phyloP scores from a whole-genome alignment of 2,329 filamentous ascomycete species.

The Beauveria sp. region DNA sequence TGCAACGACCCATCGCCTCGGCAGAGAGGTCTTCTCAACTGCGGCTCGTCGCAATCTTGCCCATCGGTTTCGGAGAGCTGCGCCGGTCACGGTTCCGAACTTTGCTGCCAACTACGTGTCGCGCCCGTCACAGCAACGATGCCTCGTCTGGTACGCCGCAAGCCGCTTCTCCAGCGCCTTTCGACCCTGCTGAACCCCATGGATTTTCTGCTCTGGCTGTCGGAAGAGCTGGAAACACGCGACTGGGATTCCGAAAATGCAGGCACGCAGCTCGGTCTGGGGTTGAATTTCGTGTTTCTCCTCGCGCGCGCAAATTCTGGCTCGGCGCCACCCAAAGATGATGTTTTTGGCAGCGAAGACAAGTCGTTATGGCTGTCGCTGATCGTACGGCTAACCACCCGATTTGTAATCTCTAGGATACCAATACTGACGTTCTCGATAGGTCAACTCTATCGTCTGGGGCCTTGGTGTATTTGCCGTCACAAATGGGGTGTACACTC shows the following conservation, averaged over 20 bases:
- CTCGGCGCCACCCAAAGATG: slow-evolving; percentile 51
- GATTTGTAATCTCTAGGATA: not conserved
- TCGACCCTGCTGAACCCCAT: slow-evolving; percentile 74
- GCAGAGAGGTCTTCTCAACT: not conserved
- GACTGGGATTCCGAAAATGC: slow-evolving; percentile 82
- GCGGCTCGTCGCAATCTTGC: not conserved
- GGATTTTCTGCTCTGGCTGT: slow-evolving; percentile 85
- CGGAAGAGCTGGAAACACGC: slow-evolving; percentile 84
- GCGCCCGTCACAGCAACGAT: slow-evolving; percentile 29
- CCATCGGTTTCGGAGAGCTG: not conserved
- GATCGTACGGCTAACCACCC: slow-evolving; percentile 34
- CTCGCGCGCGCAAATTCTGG: slow-evolving; percentile 73
- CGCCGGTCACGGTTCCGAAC: not conserved
- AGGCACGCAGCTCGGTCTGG: slow-evolving; percentile 67
- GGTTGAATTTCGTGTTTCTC: slow-evolving; percentile 71
- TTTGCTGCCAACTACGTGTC: not conserved
- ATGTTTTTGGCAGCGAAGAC: slow-evolving; percentile 72
- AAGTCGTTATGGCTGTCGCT: slow-evolving; percentile 58
- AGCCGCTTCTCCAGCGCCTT: slow-evolving; percentile 73
- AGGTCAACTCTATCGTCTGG: slow-evolving; percentile 68
- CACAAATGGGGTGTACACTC: slow-evolving; percentile 73
- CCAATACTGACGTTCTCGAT: slow-evolving; percentile 11
- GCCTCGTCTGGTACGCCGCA: slow-evolving; percentile 75
- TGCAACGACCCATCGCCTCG: not conserved
- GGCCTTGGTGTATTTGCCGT: slow-evolving; percentile 58